These are phyloP conservation scores for Lentinula novae-zelandiae DNA, from an alignment of 1,284 basidiomycete species.

Conservation along the genomic window DNA sequence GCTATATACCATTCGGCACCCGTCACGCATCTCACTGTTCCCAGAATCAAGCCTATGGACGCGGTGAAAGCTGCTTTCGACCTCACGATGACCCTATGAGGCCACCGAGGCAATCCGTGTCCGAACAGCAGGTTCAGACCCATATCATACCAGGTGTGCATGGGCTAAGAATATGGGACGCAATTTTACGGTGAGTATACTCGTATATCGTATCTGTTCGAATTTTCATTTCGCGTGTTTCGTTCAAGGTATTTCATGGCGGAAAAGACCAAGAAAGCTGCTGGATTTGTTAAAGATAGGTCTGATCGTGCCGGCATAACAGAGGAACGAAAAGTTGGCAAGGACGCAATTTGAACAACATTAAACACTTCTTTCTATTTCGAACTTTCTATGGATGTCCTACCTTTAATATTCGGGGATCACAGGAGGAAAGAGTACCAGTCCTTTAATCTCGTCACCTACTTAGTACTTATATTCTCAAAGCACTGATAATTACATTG, in stretches of 20 bases:
- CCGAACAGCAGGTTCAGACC: slow-evolving; percentile 48
- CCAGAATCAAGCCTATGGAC: slow-evolving; percentile 42
- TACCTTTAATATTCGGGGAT: too few relatives aligned
- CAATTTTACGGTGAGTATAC: slow-evolving; percentile 38
- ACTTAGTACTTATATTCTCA: too few relatives aligned
- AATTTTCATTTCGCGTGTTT: neutral
- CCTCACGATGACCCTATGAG: slow-evolving; percentile 44
- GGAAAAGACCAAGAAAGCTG: slow-evolving; percentile 22
- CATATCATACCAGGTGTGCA: slow-evolving; percentile 41
- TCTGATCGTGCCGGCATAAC: slow-evolving; percentile 9
- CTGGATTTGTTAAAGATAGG: slow-evolving; percentile 19
- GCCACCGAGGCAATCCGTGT: slow-evolving; percentile 50
- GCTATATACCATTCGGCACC: slow-evolving; percentile 55
- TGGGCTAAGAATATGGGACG: slow-evolving; percentile 53
- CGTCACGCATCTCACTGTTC: slow-evolving; percentile 49
- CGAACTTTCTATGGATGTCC: neutral
- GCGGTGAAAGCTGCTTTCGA: slow-evolving; percentile 47
- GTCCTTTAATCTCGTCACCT: too few relatives aligned
- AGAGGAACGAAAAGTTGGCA: slow-evolving; percentile 8
- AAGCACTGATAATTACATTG: too few relatives aligned
- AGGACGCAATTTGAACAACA: neutral
- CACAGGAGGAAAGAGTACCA: too few relatives aligned
- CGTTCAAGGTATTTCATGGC: slow-evolving; percentile 9
- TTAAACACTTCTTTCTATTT: neutral
- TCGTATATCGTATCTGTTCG: neutral